These are phyloP conservation scores for Geotrichum aggregatum DNA, from an alignment of 1,139 yeast species.

Conservation along the genomic window DNA sequence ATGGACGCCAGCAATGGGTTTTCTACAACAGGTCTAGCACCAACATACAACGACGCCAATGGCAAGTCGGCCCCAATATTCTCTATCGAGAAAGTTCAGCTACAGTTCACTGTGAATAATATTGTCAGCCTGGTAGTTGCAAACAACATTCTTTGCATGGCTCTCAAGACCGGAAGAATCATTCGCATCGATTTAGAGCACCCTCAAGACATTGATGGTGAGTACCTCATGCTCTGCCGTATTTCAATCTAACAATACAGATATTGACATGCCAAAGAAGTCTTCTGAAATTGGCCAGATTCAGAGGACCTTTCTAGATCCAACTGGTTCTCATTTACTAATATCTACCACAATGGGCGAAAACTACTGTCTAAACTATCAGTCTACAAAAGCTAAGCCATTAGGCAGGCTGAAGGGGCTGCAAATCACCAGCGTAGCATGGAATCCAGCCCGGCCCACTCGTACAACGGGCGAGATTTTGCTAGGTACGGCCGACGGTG, in stretches of 20 bases:
- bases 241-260: conserved; percentile 23
- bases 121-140: conserved; percentile 46
- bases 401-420: conserved; percentile 45
- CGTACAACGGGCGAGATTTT: conserved; percentile 47
- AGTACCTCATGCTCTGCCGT: neutral
- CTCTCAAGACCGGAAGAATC: conserved; percentile 45
- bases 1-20: conserved; percentile 19
- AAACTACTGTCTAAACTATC: conserved; percentile 44
- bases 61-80: conserved; percentile 29
- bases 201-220: conserved; percentile 48
- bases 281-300: conserved; percentile 36
- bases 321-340: conserved; percentile 49
- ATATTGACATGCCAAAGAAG: conserved; percentile 35
- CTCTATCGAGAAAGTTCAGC: conserved; percentile 51
- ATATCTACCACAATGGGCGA: conserved; percentile 47
- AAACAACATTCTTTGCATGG: conserved; percentile 48
- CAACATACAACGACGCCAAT: conserved; percentile 14
- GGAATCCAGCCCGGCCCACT: conserved; percentile 42
- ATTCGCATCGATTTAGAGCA: conserved; percentile 52
- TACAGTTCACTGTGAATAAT: conserved; percentile 48
- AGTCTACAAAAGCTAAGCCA: conserved; percentile 39
- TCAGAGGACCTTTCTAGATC: conserved; percentile 45
- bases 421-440: conserved; percentile 43
- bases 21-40: conserved; percentile 14
- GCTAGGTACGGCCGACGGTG: conserved; percentile 48